Evolutionary conservation across 2,329 filamentous ascomycete genomes (phyloP), one percentile per base, ranked within the genome.

Genomic region (Macrophomina phaseolina): DNA sequence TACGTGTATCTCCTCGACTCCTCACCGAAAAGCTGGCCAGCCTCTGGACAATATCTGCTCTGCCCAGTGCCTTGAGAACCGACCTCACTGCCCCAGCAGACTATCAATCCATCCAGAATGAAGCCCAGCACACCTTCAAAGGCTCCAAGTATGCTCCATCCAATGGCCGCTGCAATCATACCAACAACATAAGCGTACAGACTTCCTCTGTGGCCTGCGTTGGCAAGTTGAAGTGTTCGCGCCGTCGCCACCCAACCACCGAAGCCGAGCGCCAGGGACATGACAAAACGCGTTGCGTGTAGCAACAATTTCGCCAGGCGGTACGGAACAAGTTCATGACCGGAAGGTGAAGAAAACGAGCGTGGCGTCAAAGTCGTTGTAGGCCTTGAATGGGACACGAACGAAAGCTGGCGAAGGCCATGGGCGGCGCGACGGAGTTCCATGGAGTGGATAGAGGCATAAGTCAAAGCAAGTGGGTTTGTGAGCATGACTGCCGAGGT

Each of bases 211-310:
- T 78, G 60, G 69, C 58, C 66, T 78, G 89, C 68, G 81, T 80
- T 74, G 81, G 76, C 82, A 23, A 95, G 82, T 62, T 86, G 83
- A 4, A 97, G 83, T 78, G 91, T 90, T 69, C 92, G 89, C 11
- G 95, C 94, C 42, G 94, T 97, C 55, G 92, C 91, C 8, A 98
- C 92, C 95, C 95, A 99, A n/a, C 93, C 94, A 4, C 92, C 94
- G 74, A 98, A 97, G 0, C 94, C 94, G 36, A 99, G 86, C 0
- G 90, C 91, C 55, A 94, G 88, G 0, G 93, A 92, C 88, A 97
- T 97, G 74, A 97, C 91, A 76, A 94, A 91, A 18, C 94, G 89
- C 1, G 93, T 95, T 3, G 94, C 93, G 72, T 97, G 92, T 3
- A 99, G 87, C 7, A 99, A 86, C 34, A 98, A 85, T 78, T 97